These are phyloP conservation scores for Fusarium foetens DNA, from an alignment of 2,329 filamentous ascomycete genomes.

Conservation along the genomic window DNA sequence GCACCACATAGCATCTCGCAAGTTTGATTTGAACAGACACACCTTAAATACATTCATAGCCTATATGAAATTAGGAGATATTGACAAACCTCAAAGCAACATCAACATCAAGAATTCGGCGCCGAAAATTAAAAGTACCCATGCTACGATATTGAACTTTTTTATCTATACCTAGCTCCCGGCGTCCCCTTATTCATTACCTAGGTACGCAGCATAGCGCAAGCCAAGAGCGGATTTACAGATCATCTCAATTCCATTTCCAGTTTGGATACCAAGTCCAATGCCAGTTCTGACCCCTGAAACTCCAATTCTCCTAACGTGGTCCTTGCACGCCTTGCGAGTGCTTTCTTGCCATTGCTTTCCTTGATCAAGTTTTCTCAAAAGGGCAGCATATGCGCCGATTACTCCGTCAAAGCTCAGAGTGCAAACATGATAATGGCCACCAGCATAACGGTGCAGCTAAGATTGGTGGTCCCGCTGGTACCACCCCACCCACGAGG, in stretches of 20 bases:
- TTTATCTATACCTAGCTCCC: constrained; percentile 34
- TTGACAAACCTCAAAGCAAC: not conserved
- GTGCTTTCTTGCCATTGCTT: not conserved
- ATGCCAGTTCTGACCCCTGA: constrained; percentile 18
- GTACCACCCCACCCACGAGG: constrained; percentile 44
- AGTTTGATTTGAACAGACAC: not conserved
- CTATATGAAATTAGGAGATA: not conserved
- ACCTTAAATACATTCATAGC: not conserved
- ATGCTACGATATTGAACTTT: constrained; percentile 28
- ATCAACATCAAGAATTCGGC: not conserved
- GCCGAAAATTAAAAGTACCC: not conserved
- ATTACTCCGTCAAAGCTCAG: constrained; percentile 34
- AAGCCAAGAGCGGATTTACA: constrained; percentile 39
- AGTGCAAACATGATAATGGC: constrained; percentile 49
- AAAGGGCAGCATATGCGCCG: not conserved
- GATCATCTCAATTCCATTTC: constrained; percentile 35
- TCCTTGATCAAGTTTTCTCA: not conserved
- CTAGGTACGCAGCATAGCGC: constrained; percentile 37
- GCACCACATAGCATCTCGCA: not conserved
- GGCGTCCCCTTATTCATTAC: constrained; percentile 39
- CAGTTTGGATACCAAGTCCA: constrained; percentile 40
- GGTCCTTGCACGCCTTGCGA: constrained; percentile 12
- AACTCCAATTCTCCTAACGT: constrained; percentile 31
- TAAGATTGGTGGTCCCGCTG: constrained; percentile 48
- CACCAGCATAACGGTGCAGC: constrained; percentile 51